phyloP scores from a whole-genome alignment of 2,329 filamentous ascomycete species.

The Neofusicoccum cordaticola region DNA sequence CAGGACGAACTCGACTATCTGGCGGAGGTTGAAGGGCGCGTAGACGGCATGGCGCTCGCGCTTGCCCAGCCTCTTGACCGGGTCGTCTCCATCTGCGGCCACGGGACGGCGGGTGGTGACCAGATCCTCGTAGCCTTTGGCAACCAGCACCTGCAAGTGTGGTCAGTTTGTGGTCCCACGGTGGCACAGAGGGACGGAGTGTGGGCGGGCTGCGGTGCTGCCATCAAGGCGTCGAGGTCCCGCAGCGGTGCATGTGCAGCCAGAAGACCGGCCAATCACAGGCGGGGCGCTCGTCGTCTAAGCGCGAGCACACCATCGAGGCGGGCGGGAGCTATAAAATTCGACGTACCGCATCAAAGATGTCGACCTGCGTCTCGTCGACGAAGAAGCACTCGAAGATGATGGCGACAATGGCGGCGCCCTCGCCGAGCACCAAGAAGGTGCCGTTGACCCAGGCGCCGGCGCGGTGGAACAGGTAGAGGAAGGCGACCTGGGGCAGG shows the following conservation, averaged over 20 bases:
- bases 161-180: background rate
- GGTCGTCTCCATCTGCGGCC: slow-evolving; percentile 67
- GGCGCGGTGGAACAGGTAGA: slow-evolving; percentile 77
- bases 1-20: slow-evolving; percentile 77
- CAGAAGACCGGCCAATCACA: background rate
- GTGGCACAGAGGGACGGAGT: background rate
- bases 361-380: slow-evolving; percentile 74
- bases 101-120: slow-evolving; percentile 50
- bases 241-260: background rate
- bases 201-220: background rate
- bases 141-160: slow-evolving; percentile 63
- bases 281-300: background rate
- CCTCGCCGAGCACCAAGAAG: slow-evolving; percentile 73
- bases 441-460: slow-evolving; percentile 88
- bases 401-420: slow-evolving; percentile 60
- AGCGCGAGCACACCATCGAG: slow-evolving; percentile 7
- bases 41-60: slow-evolving; percentile 75
- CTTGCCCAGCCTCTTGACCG: slow-evolving; percentile 78
- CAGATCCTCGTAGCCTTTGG: slow-evolving; percentile 64
- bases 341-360: slow-evolving; percentile 68
- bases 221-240: background rate
- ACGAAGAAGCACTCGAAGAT: slow-evolving; percentile 52
- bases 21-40: slow-evolving; percentile 84
- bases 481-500: slow-evolving; percentile 81
- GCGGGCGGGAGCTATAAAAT: background rate